Evolutionary conservation across 2,329 filamentous ascomycete genomes (phyloP).

Genomic region (Phyllosticta citribraziliensis): DNA sequence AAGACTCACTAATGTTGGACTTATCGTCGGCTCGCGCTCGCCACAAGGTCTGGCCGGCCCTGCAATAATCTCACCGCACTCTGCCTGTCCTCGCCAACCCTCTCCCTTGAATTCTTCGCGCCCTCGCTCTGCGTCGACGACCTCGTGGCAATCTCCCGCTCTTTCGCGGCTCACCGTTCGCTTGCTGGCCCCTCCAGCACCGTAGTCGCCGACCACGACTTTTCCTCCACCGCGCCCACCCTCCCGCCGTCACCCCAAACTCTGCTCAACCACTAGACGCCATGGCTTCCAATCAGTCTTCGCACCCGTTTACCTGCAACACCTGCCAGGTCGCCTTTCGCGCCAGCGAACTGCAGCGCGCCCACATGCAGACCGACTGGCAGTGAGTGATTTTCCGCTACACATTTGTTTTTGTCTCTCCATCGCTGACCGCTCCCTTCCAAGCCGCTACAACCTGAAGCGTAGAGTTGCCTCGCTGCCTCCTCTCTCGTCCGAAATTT

Average conservation of each 20-base stretch:
- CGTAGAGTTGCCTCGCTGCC: constrained; percentile 83
- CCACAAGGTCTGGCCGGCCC: neutral
- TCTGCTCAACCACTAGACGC: constrained; percentile 5
- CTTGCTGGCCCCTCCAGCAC: constrained; percentile 2
- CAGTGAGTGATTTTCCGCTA: constrained; percentile 58
- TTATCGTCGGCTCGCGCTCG: neutral
- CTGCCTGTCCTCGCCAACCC: neutral
- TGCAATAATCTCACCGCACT: neutral
- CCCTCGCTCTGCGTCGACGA: neutral
- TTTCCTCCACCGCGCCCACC: constrained; percentile 1
- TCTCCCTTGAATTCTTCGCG: neutral
- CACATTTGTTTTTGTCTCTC: neutral
- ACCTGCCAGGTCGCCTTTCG: constrained; percentile 96
- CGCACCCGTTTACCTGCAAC: constrained; percentile 93
- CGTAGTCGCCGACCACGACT: constrained; percentile 4
- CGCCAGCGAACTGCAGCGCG: constrained; percentile 83
- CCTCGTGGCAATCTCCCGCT: constrained; percentile 3
- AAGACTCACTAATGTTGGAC: neutral
- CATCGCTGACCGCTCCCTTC: neutral
- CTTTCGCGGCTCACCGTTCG: constrained; percentile 3
- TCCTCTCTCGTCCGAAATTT: constrained; percentile 82
- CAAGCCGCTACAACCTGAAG: constrained; percentile 89
- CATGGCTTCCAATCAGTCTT: constrained; percentile 28
- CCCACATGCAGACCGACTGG: constrained; percentile 98
- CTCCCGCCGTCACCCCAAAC: neutral